phyloP scores from a whole-genome alignment of 192 early-diverging fungal species.

The Umbelopsis sp. region DNA sequence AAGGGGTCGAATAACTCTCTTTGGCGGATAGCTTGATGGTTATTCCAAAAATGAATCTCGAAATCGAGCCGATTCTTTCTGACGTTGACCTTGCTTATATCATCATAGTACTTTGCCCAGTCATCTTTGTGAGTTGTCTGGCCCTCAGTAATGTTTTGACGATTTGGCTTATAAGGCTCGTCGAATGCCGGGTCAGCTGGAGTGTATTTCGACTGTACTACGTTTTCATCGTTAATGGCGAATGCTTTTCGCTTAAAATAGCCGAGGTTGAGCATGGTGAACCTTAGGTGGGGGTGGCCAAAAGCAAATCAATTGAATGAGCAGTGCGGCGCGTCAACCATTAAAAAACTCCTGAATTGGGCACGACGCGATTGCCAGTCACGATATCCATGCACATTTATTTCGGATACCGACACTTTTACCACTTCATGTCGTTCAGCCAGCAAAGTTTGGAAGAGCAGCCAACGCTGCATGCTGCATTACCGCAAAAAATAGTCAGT shows the following conservation, averaged over 20 bases:
- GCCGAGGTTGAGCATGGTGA: constrained; percentile 13
- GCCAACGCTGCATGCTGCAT: background rate
- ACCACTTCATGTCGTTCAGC: background rate
- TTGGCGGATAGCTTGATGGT: constrained; percentile 1
- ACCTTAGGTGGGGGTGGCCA: background rate
- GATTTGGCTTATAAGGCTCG: background rate
- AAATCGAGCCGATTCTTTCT: background rate
- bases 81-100: background rate
- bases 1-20: background rate
- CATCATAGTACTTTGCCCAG: constrained; percentile 1
- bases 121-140: background rate
- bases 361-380: too few species aligned
- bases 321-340: background rate
- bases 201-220: background rate
- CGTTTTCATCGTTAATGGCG: constrained; percentile 13
- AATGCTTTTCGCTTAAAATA: constrained; percentile 15
- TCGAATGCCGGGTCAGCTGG: background rate
- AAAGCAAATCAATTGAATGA: background rate
- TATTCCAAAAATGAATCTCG: background rate
- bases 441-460: background rate
- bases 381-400: too few species aligned
- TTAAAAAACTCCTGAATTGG: too few species aligned
- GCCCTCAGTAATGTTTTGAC: background rate
- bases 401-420: too few species aligned
- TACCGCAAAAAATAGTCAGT: constrained; percentile 16